These are phyloP conservation scores for Cladosporium sp. DNA, from an alignment of 2,329 filamentous ascomycete species.

Conservation along the genomic window DNA sequence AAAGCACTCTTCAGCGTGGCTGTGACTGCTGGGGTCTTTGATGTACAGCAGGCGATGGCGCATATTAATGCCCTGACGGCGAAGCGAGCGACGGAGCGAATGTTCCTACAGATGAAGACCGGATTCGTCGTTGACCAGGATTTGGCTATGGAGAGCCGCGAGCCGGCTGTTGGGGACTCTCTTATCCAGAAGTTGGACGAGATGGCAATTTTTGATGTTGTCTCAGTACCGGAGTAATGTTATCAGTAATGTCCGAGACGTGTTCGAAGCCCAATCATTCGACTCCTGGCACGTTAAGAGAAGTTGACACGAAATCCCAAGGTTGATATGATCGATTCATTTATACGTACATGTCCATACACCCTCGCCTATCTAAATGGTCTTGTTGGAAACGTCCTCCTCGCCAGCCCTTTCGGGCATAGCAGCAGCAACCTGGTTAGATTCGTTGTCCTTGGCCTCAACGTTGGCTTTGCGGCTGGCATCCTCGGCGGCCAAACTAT, in stretches of 20 bases:
- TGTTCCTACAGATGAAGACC: not conserved
- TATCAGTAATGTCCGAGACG: not conserved
- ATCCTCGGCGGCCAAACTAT: conserved; percentile 39
- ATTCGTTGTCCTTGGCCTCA: conserved; percentile 34
- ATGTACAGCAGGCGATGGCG: not conserved
- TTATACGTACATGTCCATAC: conserved; percentile 9
- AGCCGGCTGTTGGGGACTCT: not conserved
- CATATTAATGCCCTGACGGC: not conserved
- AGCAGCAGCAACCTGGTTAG: conserved; percentile 37
- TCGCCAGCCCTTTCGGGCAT: conserved; percentile 43
- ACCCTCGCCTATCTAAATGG: conserved; percentile 32
- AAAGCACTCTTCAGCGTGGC: conserved; percentile 5
- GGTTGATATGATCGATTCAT: not conserved
- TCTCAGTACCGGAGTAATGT: not conserved
- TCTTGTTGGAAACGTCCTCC: conserved; percentile 45
- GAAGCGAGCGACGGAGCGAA: not conserved
- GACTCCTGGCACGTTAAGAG: too few relatives aligned
- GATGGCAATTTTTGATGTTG: not conserved
- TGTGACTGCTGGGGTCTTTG: not conserved
- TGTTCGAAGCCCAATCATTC: not conserved
- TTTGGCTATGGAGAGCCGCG: not conserved
- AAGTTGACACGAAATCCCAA: not conserved
- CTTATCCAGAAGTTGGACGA: not conserved
- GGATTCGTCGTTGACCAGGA: conserved; percentile 8
- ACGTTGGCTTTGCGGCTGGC: conserved; percentile 14